Base-by-base conservation (phyloP, 2,329 filamentous ascomycete genomes). In the Fusarium stilboides region DNA sequence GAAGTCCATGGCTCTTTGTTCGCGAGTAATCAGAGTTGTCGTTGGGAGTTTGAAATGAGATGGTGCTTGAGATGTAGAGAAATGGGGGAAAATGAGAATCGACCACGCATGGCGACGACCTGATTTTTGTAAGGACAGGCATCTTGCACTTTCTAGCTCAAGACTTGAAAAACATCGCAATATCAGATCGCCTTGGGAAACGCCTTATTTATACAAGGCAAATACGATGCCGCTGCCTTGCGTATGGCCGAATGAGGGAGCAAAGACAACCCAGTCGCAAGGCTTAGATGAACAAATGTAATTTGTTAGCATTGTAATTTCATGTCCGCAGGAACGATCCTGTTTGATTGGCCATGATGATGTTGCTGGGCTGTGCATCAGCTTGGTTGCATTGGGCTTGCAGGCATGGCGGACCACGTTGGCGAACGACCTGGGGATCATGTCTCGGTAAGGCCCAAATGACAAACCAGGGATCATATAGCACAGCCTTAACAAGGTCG, bases 141-240 rank as follows among this genome's bases (percentile, higher is more conserved):
- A 68, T 70, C 46, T 45, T 65, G 62, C 62, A 65, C 61, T 65
- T 65, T 51, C 24, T 17, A 33, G 26, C 28, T 46, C 40, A 58
- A 39, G 19, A 47, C 47, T 20, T 36, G n/a, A 51, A 40, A 39
- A 39, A 39, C 22, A 45, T 17, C 33, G 44, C 60, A 62, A 58
- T 51, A 52, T 39, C 43, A 43, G 45, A 57, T 63, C 53, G 66
- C 66, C 66, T 57, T 46, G 57, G 45, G 47, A 47, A 56, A 50
- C 37, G 67, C 62, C 67, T 70, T 50, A 62, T 68, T 66, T 52
- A 70, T 66, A 57, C 44, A 40, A 50, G 51, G 52, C 36, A 31
- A 31, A 50, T 52, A 61, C 17, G 37, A 66, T 58, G 40, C 33
- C 33, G 66, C 34, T 63, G 57, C 66, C 61, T 66, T 47, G 26